These are phyloP conservation scores for Ophiocordyceps sinensis DNA, from an alignment of 2,329 filamentous ascomycete species.

Conservation along the genomic window DNA sequence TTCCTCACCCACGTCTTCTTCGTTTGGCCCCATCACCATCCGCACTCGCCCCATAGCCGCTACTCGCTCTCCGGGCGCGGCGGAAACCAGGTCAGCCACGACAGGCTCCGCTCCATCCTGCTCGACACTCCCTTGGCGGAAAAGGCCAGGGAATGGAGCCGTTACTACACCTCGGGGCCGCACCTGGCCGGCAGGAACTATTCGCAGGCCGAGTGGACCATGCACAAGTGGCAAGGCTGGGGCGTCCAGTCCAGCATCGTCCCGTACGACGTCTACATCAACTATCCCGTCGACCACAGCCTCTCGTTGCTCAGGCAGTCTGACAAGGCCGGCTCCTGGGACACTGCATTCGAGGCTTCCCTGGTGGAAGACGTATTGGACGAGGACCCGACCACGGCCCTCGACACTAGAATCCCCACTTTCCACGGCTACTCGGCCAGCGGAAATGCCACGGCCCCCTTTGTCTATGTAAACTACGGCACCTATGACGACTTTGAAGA, in stretches of 20 bases:
- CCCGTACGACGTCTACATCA: slow-evolving; percentile 64
- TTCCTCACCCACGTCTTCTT: slow-evolving; percentile 34
- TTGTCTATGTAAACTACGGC: slow-evolving; percentile 85
- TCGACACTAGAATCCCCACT: slow-evolving; percentile 62
- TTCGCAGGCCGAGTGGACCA: slow-evolving; percentile 58
- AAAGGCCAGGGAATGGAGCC: slow-evolving; percentile 55
- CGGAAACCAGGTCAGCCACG: slow-evolving; percentile 19
- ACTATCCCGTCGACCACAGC: slow-evolving; percentile 59
- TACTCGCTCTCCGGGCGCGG: slow-evolving; percentile 13
- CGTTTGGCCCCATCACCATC: slow-evolving; percentile 19
- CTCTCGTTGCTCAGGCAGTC: slow-evolving; percentile 45
- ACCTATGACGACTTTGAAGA: slow-evolving; percentile 79
- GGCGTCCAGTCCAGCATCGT: slow-evolving; percentile 50
- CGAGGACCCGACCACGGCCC: slow-evolving; percentile 64
- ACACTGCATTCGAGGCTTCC: slow-evolving; percentile 62
- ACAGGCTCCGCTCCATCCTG: slow-evolving; percentile 40
- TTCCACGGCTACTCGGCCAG: slow-evolving; percentile 93
- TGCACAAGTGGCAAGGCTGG: slow-evolving; percentile 57
- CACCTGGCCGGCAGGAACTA: slow-evolving; percentile 68
- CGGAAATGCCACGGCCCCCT: slow-evolving; percentile 78
- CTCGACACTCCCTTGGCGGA: slow-evolving; percentile 42
- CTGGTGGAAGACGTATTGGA: slow-evolving; percentile 74
- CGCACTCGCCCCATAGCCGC: slow-evolving; percentile 16
- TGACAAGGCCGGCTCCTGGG: slow-evolving; percentile 27
- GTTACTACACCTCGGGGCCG: slow-evolving; percentile 62